Evolutionary conservation across 352 stramenopile species (phyloP), one percentile per base, ranked within the genome.

Genomic region (Phytopythium boreale): DNA sequence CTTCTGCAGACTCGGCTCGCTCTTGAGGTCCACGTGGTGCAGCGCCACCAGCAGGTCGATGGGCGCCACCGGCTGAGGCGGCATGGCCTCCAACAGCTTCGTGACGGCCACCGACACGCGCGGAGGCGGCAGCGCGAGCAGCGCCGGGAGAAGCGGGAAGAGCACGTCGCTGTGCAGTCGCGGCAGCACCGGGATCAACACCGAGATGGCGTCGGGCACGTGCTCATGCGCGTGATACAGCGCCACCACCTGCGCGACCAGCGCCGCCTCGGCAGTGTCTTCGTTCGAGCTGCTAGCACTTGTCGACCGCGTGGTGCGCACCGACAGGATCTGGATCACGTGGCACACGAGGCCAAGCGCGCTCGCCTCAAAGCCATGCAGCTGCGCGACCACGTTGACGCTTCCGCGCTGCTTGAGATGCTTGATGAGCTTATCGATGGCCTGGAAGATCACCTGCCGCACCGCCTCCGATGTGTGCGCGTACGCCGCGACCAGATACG

Each of bases 401-500:
- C 71, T 81, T 49, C 82, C 81, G 41, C 75, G 80, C 64, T 89
- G 81, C 69, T 89, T 90, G 9, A 92, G 71, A 69, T 91, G 82
- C 70, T 90, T 91, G 67, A 94, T 94, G 34, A 94, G 78, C 67
- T 94, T 94, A 64, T 94, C 85, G 72, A 91, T 85, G 11, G 84
- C 82, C 46, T 80, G 73, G 66, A 92, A 89, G 51, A 91, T 70
- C 26, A 87, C 79, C 64, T 89, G 79, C 17, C 84, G 85, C 24
- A 83, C 83, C n/a, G 77, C 43, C 55, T 90, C 83, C 19, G 70
- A 77, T 66, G 85, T 73, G 29, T 76, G 74, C 37, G 73, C 79
- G 56, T 94, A 94, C 24, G 82, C 75, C 15, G 72, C 58, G 29
- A 94, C 76, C 26, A 94, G 61, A 9, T 85, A 80, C 41, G 59